These are phyloP conservation scores for Auricularia auricula-judae DNA, from an alignment of 768 basidiomycete genomes.

Conservation along the genomic window DNA sequence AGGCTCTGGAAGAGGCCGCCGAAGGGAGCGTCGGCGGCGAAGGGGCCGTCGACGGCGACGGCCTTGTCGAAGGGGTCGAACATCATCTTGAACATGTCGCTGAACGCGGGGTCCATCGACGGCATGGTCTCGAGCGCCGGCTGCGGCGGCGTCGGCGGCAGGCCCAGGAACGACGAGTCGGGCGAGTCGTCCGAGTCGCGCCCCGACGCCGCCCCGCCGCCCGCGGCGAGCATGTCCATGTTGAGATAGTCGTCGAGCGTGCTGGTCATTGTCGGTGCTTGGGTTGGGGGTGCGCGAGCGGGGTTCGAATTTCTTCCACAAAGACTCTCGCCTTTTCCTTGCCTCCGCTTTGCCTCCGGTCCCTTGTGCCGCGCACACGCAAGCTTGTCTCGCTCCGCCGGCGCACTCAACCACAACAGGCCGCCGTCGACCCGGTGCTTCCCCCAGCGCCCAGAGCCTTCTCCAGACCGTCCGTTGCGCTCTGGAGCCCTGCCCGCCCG, in stretches of 20 bases:
- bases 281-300: not conserved
- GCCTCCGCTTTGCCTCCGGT: too few species aligned
- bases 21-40: slow-evolving; percentile 20
- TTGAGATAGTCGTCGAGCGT: slow-evolving; percentile 11
- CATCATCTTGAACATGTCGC: slow-evolving; percentile 25
- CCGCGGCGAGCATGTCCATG: slow-evolving; percentile 9
- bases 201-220: slow-evolving; percentile 18
- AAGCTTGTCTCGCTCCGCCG: too few species aligned
- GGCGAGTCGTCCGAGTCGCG: slow-evolving; percentile 31
- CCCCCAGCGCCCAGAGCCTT: not conserved
- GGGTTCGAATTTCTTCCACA: not conserved
- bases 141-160: slow-evolving; percentile 39
- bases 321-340: too few species aligned
- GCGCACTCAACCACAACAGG: too few species aligned
- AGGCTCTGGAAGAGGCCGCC: slow-evolving; percentile 30
- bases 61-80: slow-evolving; percentile 28
- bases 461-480: not conserved
- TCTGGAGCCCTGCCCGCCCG: not conserved
- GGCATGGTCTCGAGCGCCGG: slow-evolving; percentile 15
- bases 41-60: slow-evolving; percentile 8
- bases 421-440: not conserved
- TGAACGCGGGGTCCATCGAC: slow-evolving; percentile 8
- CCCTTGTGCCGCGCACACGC: too few species aligned
- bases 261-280: not conserved
- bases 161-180: slow-evolving; percentile 14